phyloP scores from a whole-genome alignment of 306 rosid genomes.

The Erythrophleum fordii region DNA sequence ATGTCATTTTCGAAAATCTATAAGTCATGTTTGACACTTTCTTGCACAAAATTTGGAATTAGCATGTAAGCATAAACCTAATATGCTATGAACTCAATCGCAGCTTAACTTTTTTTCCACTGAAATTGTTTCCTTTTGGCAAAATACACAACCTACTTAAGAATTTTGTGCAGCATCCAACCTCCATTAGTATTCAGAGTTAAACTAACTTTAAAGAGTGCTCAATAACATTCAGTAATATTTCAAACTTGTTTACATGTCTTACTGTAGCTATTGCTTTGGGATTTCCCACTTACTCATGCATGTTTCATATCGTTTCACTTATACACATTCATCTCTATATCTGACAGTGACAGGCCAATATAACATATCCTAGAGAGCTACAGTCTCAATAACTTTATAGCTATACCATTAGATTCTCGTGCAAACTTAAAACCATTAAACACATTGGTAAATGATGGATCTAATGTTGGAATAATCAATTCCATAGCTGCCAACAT shows the following conservation, averaged over 20 bases:
- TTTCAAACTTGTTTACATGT: constrained; percentile 1
- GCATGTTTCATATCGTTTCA: background rate
- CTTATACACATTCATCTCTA: background rate
- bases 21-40: background rate
- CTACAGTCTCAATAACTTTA: background rate
- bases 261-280: background rate
- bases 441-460: background rate
- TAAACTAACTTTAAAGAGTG: background rate
- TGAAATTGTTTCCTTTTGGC: background rate
- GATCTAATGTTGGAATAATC: background rate
- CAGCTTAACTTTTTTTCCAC: background rate
- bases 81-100: background rate
- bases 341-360: background rate
- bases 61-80: background rate
- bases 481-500: background rate
- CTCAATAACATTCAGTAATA: constrained; percentile 19
- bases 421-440: constrained; percentile 5
- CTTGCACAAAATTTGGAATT: background rate
- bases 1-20: too few relatives aligned
- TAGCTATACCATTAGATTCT: constrained; percentile 2
- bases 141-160: constrained; percentile 8
- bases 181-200: background rate
- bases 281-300: background rate
- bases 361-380: background rate
- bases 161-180: constrained; percentile 30